A percentile compares a stretch with the other conserved stretches of the same genome.
Evolutionary conservation across 192 early-diverging fungal genomes (phyloP).

Genomic region (Coemansia sp.): DNA sequence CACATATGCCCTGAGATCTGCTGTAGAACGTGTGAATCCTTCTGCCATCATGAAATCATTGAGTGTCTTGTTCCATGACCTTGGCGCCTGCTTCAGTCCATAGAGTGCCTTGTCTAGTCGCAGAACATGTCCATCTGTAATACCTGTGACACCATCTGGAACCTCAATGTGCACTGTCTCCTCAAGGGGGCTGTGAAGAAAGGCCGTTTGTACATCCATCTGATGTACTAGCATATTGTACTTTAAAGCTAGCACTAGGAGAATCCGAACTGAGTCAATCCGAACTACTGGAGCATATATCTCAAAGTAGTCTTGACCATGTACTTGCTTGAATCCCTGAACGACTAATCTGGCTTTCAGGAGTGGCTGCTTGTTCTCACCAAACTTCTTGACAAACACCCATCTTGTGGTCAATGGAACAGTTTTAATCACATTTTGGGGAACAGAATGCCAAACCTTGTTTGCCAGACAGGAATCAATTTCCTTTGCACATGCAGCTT

Average conservation of each 20-base stretch:
- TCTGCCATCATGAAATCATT: neutral
- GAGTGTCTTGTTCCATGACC: conserved; percentile 9
- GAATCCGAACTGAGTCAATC: neutral
- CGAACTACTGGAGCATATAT: neutral
- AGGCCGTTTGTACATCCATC: conserved; percentile 27
- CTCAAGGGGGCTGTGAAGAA: conserved; percentile 11
- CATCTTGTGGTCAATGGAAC: no score
- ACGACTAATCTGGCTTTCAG: neutral
- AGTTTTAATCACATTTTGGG: neutral
- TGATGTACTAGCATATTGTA: conserved; percentile 4
- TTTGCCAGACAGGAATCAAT: neutral
- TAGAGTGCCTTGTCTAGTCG: conserved; percentile 7
- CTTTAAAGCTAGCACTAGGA: neutral
- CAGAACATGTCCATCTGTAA: neutral
- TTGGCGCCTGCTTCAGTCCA: conserved; percentile 14
- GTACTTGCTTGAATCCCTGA: neutral
- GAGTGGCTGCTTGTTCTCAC: neutral
- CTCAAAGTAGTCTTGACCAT: neutral
- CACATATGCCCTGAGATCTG: neutral
- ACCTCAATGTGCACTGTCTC: conserved; percentile 10
- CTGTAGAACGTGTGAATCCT: neutral
- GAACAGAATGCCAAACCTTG: neutral
- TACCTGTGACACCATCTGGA: conserved; percentile 8
- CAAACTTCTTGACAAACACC: no score
- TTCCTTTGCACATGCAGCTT: neutral